These are phyloP conservation scores for Botrytis fragariae DNA, from an alignment of 2,329 filamentous ascomycete species.

Conservation along the genomic window DNA sequence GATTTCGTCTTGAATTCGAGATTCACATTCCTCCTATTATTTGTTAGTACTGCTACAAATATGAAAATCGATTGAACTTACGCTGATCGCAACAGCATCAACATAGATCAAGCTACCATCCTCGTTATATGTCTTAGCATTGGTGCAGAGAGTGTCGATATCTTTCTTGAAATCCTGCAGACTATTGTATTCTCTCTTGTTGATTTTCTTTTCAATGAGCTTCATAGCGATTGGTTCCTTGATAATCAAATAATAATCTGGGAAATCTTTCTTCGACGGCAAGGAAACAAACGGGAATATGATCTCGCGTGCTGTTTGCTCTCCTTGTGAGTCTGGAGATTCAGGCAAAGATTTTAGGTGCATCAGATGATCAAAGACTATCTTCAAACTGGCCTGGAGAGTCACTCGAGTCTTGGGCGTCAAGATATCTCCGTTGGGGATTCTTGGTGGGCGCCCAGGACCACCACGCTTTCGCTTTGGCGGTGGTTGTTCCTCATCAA, in stretches of 20 bases:
- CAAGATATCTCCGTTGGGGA: conserved; percentile 54
- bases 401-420: conserved; percentile 66
- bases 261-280: conserved; percentile 83
- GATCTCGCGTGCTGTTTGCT: conserved; percentile 69
- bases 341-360: conserved; percentile 43
- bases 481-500: conserved; percentile 72
- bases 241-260: conserved; percentile 95
- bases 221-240: conserved; percentile 94
- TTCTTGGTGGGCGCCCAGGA: conserved; percentile 63
- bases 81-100: conserved; percentile 91
- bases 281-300: conserved; percentile 94
- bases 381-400: conserved; percentile 77
- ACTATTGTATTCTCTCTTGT: conserved; percentile 86
- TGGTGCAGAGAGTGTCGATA: conserved; percentile 79
- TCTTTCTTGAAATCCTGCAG: conserved; percentile 79
- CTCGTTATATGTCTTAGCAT: conserved; percentile 95
- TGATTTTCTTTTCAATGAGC: conserved; percentile 90
- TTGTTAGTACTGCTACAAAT: conserved; percentile 39
- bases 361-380: conserved; percentile 77
- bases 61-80: conserved; percentile 47
- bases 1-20: conserved; percentile 53
- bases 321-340: conserved; percentile 41
- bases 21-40: conserved; percentile 55
- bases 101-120: conserved; percentile 88
- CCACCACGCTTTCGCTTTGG: conserved; percentile 76